Evolutionary conservation across 2,329 filamentous ascomycete species (phyloP).

Genomic region (Xylaria sp.): DNA sequence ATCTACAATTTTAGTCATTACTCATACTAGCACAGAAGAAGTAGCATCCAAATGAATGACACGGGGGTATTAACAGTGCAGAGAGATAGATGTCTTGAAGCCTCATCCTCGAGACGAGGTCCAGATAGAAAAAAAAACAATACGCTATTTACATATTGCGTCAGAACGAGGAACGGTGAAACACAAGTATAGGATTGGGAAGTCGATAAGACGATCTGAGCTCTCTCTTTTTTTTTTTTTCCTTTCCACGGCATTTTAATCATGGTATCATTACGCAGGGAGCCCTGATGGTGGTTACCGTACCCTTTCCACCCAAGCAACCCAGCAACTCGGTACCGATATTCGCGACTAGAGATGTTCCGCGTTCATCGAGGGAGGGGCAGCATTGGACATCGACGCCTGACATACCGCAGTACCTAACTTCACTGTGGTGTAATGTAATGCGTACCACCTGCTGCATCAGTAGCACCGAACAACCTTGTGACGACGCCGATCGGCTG

Average conservation of each 20-base stretch:
- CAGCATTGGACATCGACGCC: background rate
- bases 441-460: background rate
- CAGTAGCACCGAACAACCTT: background rate
- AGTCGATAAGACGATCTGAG: too few relatives aligned
- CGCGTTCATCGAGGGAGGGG: background rate
- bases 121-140: too few relatives aligned
- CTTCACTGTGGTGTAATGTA: background rate
- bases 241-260: background rate
- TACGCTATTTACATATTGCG: too few relatives aligned
- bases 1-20: too few relatives aligned
- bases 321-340: constrained; percentile 3
- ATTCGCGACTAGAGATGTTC: background rate
- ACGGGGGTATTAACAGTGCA: too few relatives aligned
- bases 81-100: too few relatives aligned
- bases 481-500: background rate
- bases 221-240: too few relatives aligned
- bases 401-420: background rate
- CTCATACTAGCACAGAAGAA: too few relatives aligned
- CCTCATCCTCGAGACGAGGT: too few relatives aligned
- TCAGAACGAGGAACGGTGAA: too few relatives aligned
- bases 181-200: too few relatives aligned
- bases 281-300: background rate
- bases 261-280: background rate
- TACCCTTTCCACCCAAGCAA: background rate
- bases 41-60: too few relatives aligned